phyloP scores from a whole-genome alignment of 2,329 filamentous ascomycete species.

The Aspergillus nomiae region DNA sequence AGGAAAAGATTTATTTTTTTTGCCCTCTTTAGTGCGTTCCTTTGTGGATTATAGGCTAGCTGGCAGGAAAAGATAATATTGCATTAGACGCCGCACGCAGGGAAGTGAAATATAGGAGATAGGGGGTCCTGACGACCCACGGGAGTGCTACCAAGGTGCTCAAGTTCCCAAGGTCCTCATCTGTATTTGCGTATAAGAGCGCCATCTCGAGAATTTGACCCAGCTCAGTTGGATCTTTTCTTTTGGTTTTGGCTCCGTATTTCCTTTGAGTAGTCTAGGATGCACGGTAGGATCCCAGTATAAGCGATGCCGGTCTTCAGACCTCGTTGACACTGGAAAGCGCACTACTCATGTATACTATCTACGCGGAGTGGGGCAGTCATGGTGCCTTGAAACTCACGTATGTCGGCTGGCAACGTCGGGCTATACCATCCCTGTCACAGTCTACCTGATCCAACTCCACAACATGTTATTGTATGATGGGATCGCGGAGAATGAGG shows the following conservation, averaged over 20 bases:
- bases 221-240: neutral
- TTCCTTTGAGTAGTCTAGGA: neutral
- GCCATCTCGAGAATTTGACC: neutral
- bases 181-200: neutral
- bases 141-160: slow-evolving; percentile 14
- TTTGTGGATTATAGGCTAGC: neutral
- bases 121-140: neutral
- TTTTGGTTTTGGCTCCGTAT: neutral
- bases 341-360: neutral
- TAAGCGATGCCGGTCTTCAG: neutral
- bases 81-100: neutral
- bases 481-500: neutral
- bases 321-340: neutral
- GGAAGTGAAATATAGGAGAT: neutral
- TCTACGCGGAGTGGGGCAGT: neutral
- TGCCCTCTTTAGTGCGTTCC: neutral
- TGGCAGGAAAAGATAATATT: neutral
- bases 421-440: neutral
- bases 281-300: no score
- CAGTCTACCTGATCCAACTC: neutral
- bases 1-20: neutral
- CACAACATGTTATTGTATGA: neutral
- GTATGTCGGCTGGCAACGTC: neutral
- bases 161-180: slow-evolving; percentile 13
- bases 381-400: neutral